These are phyloP conservation scores for Odontarrhena argentea DNA, from an alignment of 345 rosid species.

Conservation along the genomic window DNA sequence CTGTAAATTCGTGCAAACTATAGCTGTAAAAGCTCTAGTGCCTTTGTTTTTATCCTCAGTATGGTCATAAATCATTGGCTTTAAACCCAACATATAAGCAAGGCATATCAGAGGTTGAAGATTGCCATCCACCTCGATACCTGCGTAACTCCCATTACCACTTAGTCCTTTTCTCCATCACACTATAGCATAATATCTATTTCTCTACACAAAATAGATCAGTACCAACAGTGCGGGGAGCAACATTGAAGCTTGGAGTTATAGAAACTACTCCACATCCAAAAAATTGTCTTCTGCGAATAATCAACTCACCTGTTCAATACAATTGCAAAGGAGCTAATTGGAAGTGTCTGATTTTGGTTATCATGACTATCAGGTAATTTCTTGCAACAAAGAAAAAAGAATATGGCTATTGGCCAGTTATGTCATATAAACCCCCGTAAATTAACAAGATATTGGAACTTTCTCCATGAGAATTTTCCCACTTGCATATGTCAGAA, in stretches of 20 bases:
- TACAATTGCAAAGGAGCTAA: too few relatives aligned
- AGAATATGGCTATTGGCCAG: too few relatives aligned
- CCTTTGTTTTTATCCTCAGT: constrained; percentile 30
- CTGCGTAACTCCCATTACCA: constrained; percentile 36
- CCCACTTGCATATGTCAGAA: too few relatives aligned
- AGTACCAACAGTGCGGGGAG: constrained; percentile 1
- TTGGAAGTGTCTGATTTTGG: too few relatives aligned
- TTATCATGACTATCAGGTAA: too few relatives aligned
- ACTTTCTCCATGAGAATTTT: too few relatives aligned
- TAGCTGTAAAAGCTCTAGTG: constrained; percentile 37
- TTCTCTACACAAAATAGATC: not conserved
- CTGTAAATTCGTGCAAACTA: constrained; percentile 40
- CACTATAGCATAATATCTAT: not conserved
- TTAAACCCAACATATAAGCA: constrained; percentile 23
- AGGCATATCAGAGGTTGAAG: constrained; percentile 37
- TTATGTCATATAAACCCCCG: too few relatives aligned
- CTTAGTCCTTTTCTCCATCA: constrained; percentile 9
- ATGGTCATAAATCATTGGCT: constrained; percentile 34
- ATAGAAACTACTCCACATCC: not conserved
- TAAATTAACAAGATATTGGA: too few relatives aligned
- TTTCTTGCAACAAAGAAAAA: too few relatives aligned
- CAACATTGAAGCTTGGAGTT: not conserved
- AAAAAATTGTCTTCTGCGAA: not conserved
- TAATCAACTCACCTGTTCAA: too few relatives aligned
- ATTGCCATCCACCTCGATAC: constrained; percentile 43